Evolutionary conservation across 768 basidiomycete genomes (phyloP).

Genomic region (Leccinum boreale): DNA sequence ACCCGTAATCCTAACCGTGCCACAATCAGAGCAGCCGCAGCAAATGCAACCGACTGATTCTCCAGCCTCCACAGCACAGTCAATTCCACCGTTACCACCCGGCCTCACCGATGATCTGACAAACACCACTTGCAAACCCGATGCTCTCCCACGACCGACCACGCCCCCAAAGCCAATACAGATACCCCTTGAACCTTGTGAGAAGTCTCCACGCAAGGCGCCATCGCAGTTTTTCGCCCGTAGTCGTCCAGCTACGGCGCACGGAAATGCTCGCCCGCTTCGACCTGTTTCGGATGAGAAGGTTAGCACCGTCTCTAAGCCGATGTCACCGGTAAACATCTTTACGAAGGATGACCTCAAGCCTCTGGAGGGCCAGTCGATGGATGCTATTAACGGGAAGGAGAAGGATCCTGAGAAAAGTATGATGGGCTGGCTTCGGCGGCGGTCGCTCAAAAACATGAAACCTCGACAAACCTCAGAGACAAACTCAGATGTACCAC

Average conservation of each 20-base stretch:
- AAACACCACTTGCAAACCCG: conserved; percentile 15
- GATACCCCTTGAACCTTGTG: conserved; percentile 5
- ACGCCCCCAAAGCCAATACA: conserved; percentile 24
- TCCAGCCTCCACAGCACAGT: conserved; percentile 20
- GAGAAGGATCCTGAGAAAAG: conserved; percentile 44
- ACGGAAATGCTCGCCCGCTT: conserved; percentile 19
- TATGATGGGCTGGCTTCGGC: conserved; percentile 30
- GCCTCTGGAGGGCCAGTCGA: conserved; percentile 29
- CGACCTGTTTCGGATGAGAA: conserved; percentile 26
- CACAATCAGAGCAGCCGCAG: conserved; percentile 10
- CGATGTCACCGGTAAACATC: conserved; percentile 13
- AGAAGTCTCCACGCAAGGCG: conserved; percentile 25
- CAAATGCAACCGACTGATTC: conserved; percentile 22
- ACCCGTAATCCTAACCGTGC: conserved; percentile 16
- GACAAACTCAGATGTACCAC: conserved; percentile 8
- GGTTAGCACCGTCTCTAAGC: conserved; percentile 5
- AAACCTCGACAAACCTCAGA: conserved; percentile 26
- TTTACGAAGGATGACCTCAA: conserved; percentile 21
- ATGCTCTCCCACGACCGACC: conserved; percentile 11
- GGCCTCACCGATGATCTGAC: conserved; percentile 33
- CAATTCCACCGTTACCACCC: conserved; percentile 33
- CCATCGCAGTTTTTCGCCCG: conserved; percentile 13
- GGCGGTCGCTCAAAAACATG: conserved; percentile 20
- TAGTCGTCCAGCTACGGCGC: conserved; percentile 11
- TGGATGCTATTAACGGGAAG: conserved; percentile 27